phyloP scores from a whole-genome alignment of 176 grass and related monocot genomes.

The Cymbopogon citratus region DNA sequence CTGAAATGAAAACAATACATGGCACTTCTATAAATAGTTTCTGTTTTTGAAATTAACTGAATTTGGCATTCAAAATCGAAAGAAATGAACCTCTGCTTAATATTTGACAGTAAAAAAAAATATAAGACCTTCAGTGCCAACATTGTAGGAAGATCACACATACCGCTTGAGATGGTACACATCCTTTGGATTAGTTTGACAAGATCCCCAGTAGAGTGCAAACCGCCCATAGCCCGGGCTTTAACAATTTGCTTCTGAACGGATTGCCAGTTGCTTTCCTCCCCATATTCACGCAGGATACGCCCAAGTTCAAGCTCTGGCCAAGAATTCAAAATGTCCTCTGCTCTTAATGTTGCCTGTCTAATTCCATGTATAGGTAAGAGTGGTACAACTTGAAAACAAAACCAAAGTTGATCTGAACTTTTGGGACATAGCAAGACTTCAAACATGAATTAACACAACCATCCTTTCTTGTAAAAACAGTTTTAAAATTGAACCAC shows the following conservation, averaged over 20 bases:
- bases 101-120: not conserved
- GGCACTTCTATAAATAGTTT: not conserved
- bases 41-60: not conserved
- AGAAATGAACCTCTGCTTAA: not conserved
- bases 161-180: slow-evolving; percentile 53
- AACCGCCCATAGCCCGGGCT: slow-evolving; percentile 39
- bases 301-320: slow-evolving; percentile 78
- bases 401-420: not conserved
- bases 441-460: not conserved
- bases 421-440: not conserved
- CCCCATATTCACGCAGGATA: slow-evolving; percentile 81
- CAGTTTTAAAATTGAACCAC: not conserved
- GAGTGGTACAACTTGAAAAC: not conserved
- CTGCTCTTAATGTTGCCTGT: slow-evolving; percentile 76
- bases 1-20: not conserved
- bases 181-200: slow-evolving; percentile 64
- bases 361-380: slow-evolving; percentile 31
- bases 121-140: not conserved
- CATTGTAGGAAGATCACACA: slow-evolving; percentile 7
- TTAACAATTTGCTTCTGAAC: slow-evolving; percentile 76
- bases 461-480: not conserved
- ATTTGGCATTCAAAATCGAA: not conserved
- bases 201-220: slow-evolving; percentile 60
- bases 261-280: slow-evolving; percentile 83
- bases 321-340: slow-evolving; percentile 91